Evolutionary conservation across 495 filamentous ascomycete genomes (phyloP).

Genomic region (Oidiodendron maius): DNA sequence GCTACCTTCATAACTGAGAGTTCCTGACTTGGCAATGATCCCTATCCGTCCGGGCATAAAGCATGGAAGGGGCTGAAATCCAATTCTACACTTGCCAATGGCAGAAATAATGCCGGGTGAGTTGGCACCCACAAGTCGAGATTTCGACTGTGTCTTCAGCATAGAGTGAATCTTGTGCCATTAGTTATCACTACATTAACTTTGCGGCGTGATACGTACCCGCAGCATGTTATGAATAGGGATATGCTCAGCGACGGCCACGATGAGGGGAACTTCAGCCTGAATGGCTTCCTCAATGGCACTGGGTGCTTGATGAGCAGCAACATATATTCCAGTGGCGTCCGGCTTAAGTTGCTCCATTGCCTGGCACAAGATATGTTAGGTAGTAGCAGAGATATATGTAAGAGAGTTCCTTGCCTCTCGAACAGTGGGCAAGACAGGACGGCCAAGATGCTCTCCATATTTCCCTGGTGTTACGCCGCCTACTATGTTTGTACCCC

Average conservation of each 20-base stretch:
- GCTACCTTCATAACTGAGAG: conserved; percentile 68
- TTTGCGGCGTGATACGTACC: conserved; percentile 37
- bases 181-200: background rate
- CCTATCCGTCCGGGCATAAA: conserved; percentile 71
- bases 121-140: conserved; percentile 78
- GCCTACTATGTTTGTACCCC: conserved; percentile 84
- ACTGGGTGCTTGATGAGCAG: conserved; percentile 65
- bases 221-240: conserved; percentile 80
- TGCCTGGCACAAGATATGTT: conserved; percentile 54
- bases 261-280: conserved; percentile 79
- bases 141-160: conserved; percentile 72
- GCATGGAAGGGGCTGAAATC: conserved; percentile 77
- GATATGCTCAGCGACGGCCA: conserved; percentile 89
- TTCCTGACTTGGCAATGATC: conserved; percentile 84
- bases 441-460: conserved; percentile 75
- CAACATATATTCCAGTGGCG: conserved; percentile 82
- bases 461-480: conserved; percentile 75
- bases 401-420: conserved; percentile 50
- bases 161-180: conserved; percentile 58
- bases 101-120: conserved; percentile 85
- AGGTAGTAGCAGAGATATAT: too few species aligned
- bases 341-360: conserved; percentile 72
- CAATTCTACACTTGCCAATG: conserved; percentile 74
- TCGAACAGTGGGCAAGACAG: conserved; percentile 68
- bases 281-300: conserved; percentile 89